These are phyloP conservation scores for Fusarium sp. DNA, from an alignment of 2,329 filamentous ascomycete genomes.

Conservation along the genomic window DNA sequence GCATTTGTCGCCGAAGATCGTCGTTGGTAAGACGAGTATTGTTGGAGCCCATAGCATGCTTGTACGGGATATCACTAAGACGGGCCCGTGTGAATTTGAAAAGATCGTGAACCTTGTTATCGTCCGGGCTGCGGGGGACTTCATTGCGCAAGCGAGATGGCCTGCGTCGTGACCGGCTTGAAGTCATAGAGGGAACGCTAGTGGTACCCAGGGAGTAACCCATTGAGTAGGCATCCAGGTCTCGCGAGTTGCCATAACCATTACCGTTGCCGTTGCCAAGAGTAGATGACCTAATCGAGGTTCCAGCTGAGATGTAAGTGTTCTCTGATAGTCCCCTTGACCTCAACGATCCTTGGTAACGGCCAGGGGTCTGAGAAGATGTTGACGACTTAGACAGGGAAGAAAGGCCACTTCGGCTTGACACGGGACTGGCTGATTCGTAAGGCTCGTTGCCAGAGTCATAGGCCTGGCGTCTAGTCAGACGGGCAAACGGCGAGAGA, in stretches of 20 bases:
- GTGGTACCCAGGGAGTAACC: constrained; percentile 53
- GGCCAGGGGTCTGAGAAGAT: constrained; percentile 64
- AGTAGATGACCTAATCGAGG: constrained; percentile 57
- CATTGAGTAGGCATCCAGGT: constrained; percentile 66
- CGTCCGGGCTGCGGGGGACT: constrained; percentile 79
- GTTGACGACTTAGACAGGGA: constrained; percentile 65
- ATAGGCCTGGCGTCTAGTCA: constrained; percentile 74
- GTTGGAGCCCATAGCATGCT: constrained; percentile 70
- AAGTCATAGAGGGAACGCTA: constrained; percentile 58
- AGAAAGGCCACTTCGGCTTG: constrained; percentile 71
- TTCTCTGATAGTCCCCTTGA: constrained; percentile 69
- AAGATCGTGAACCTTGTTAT: constrained; percentile 77
- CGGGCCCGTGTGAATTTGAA: constrained; percentile 88
- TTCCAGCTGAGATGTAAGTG: constrained; percentile 74
- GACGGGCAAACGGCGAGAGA: constrained; percentile 78
- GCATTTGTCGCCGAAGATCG: constrained; percentile 88
- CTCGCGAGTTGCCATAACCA: constrained; percentile 32
- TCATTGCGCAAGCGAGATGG: constrained; percentile 84
- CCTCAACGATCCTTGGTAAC: constrained; percentile 61
- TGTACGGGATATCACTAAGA: constrained; percentile 84
- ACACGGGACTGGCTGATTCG: constrained; percentile 74
- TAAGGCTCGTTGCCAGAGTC: constrained; percentile 70
- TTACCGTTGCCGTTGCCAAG: constrained; percentile 40
- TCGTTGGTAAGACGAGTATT: constrained; percentile 75
- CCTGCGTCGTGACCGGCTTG: constrained; percentile 58